These are phyloP conservation scores for Hypoxylon sp. DNA, from an alignment of 2,329 filamentous ascomycete species.

Conservation along the genomic window DNA sequence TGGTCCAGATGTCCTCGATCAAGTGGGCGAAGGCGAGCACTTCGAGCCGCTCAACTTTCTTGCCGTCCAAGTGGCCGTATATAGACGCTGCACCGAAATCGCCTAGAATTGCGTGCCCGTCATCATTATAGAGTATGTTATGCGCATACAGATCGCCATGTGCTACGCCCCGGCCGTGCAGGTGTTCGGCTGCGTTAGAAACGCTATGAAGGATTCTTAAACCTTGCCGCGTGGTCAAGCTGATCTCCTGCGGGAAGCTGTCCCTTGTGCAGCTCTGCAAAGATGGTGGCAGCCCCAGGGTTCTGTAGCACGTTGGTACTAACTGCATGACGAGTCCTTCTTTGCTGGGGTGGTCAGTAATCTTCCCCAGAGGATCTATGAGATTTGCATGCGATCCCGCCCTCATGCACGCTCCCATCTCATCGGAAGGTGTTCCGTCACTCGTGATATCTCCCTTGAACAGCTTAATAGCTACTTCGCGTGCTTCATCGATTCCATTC, in stretches of 20 bases:
- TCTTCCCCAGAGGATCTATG: conserved; percentile 61
- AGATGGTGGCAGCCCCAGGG: conserved; percentile 62
- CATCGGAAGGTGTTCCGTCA: conserved; percentile 64
- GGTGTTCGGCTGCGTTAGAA: conserved; percentile 60
- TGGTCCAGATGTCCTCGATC: conserved; percentile 60
- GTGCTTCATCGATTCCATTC: conserved; percentile 50
- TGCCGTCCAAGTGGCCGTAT: conserved; percentile 53
- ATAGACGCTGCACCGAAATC: conserved; percentile 65
- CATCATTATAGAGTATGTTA: conserved; percentile 61
- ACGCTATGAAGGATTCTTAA: conserved; percentile 59
- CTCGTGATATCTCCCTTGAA: conserved; percentile 64
- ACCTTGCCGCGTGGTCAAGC: conserved; percentile 52
- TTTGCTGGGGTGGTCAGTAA: conserved; percentile 59
- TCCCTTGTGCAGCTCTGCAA: conserved; percentile 64
- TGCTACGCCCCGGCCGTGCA: conserved; percentile 60
- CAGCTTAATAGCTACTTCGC: conserved; percentile 64
- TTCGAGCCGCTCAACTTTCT: conserved; percentile 60
- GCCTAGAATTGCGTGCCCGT: conserved; percentile 62
- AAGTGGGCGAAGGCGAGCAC: conserved; percentile 64
- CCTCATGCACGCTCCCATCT: conserved; percentile 63
- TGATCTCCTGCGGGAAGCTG: conserved; percentile 54
- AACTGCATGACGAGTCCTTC: conserved; percentile 63
- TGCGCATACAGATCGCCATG: conserved; percentile 66
- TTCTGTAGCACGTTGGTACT: conserved; percentile 60
- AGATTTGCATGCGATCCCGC: conserved; percentile 64